A percentile compares a stretch with the other conserved stretches of the same genome.
These are phyloP conservation scores for Podospora australis DNA, from an alignment of 495 filamentous ascomycete genomes.

Conservation along the genomic window DNA sequence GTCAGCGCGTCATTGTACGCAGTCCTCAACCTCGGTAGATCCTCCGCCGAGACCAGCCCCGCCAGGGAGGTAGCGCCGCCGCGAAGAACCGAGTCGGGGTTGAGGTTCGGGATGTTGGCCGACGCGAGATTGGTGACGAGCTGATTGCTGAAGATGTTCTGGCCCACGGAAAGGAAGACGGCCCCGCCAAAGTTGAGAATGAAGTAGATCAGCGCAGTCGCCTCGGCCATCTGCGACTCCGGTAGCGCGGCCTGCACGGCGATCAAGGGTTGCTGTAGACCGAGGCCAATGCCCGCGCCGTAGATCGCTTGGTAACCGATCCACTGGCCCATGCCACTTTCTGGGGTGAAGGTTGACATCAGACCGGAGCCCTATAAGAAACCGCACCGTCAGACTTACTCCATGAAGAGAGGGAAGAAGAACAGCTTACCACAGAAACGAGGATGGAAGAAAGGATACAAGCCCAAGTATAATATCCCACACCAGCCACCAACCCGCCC, in stretches of 20 bases:
- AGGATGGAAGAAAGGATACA: conserved; percentile 47
- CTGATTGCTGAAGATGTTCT: conserved; percentile 49
- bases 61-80: not conserved
- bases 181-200: conserved; percentile 52
- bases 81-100: not conserved
- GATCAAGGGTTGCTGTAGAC: conserved; percentile 50
- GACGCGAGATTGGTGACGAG: conserved; percentile 24
- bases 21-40: not conserved
- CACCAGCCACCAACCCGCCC: conserved; percentile 21
- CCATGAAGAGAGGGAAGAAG: too few species aligned
- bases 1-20: not conserved
- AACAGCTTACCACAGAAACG: conserved; percentile 50
- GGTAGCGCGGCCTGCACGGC: conserved; percentile 46
- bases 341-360: conserved; percentile 49
- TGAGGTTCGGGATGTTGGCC: not conserved
- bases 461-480: conserved; percentile 39
- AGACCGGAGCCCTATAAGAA: conserved; percentile 59
- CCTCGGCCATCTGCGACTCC: conserved; percentile 48
- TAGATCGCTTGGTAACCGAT: conserved; percentile 53
- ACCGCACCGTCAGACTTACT: too few species aligned
- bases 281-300: conserved; percentile 54
- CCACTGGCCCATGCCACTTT: conserved; percentile 46
- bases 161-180: conserved; percentile 50
- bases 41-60: not conserved
- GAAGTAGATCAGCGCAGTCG: conserved; percentile 53